phyloP scores from a whole-genome alignment of 805 yeast genomes.

The Candida namnaoensis region DNA sequence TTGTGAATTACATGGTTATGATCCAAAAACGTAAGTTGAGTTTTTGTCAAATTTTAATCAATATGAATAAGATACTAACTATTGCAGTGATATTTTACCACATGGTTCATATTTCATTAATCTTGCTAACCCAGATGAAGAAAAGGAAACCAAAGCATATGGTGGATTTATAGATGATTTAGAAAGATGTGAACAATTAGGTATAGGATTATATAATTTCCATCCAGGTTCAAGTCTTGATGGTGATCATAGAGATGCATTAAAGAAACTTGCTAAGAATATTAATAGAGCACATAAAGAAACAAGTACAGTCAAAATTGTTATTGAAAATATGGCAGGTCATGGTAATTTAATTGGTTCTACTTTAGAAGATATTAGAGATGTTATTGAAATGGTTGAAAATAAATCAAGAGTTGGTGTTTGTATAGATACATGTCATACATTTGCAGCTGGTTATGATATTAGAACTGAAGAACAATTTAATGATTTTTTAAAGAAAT shows the following conservation, averaged over 20 bases:
- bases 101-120: conserved; percentile 95
- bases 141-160: conserved; percentile 68
- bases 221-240: conserved; percentile 88
- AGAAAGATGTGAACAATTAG: conserved; percentile 75
- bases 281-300: conserved; percentile 70
- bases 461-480: conserved; percentile 51
- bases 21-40: conserved; percentile 41
- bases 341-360: conserved; percentile 89
- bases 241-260: conserved; percentile 58
- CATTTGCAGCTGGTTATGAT: conserved; percentile 96
- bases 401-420: conserved; percentile 86
- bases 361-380: conserved; percentile 60
- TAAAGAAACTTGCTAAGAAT: conserved; percentile 63
- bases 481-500: conserved; percentile 63
- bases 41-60: neutral
- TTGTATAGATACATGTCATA: conserved; percentile 93
- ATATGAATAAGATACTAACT: no score
- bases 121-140: conserved; percentile 82
- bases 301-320: conserved; percentile 77
- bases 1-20: conserved; percentile 56
- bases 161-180: conserved; percentile 81
- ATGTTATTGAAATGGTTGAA: conserved; percentile 71
- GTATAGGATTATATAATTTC: conserved; percentile 81
- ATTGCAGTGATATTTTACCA: conserved; percentile 59
- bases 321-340: conserved; percentile 97